Base-by-base conservation (phyloP, 768 basidiomycete genomes). In the Phlegmacium glaucopus region DNA sequence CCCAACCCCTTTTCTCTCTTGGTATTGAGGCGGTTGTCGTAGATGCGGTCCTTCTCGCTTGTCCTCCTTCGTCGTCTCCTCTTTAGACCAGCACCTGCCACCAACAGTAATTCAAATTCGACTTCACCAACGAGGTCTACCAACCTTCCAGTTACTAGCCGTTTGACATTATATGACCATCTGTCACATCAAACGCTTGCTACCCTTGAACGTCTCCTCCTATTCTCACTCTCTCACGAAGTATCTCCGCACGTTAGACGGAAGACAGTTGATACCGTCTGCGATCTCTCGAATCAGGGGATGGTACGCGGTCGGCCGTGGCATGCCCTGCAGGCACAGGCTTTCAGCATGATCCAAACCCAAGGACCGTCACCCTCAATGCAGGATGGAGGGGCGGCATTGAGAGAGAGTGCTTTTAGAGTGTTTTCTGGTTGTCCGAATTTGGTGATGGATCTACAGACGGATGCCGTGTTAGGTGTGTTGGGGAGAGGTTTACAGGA, bases 1-100 rank as follows among this genome's bases (percentile, higher is more conserved):
- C 26, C 9, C 15, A 11, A 17, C 25, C 26, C 35, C 9, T 9
- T 13, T 26, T 27, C 22, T 6, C 17, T 42, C n/a, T 44, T 22
- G 3, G 22, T 3, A 28, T 42, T 22, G 28, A 49, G 58, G 29
- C 51, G 27, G 11, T 6, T 17, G 34, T 18, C 45, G 22, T 22
- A 90, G 87, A 91, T 91, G 89, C 82, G 88, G 25, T 87, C 86
- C 0, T 90, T 91, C 65, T 88, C 89, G 2, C 72, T 90, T 25
- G 88, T 92, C 9, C 78, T 91, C 26, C 77, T 90, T 25, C 81
- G 90, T 8, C 80, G 90, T 5, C 75, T 92, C 4, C 78, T 90
- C 26, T 91, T 92, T 64, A 79, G 88, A 6, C 57, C 83, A 0
- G 67, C 79, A 2, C 77, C 72, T 1, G 41, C 56, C 3, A 13